phyloP scores from a whole-genome alignment of 768 basidiomycete species.

The Lactarius hatsudake region DNA sequence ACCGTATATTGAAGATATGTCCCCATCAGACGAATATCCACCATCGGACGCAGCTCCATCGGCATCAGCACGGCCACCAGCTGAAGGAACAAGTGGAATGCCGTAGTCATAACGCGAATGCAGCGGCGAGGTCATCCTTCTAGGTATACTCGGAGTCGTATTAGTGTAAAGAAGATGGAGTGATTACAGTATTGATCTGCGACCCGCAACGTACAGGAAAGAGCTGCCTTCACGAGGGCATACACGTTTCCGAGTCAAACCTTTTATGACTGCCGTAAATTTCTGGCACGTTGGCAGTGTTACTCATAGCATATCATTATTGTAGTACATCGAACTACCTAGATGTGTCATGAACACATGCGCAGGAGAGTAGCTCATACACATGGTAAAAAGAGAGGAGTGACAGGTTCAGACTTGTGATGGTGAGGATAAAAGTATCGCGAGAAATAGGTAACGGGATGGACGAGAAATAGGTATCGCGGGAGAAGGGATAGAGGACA shows the following conservation, averaged over 20 bases:
- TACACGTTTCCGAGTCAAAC: neutral
- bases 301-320: conserved; percentile 4
- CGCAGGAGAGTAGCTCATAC: neutral
- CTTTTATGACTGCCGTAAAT: neutral
- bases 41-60: neutral
- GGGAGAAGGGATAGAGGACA: conserved; percentile 5
- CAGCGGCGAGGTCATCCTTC: neutral
- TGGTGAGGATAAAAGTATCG: conserved; percentile 12
- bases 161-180: neutral
- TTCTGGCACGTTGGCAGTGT: neutral
- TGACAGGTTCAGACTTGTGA: neutral
- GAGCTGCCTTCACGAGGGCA: neutral
- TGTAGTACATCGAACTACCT: conserved; percentile 13
- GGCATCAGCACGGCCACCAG: neutral
- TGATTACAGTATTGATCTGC: neutral
- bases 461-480: conserved; percentile 17
- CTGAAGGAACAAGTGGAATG: neutral
- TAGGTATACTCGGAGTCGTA: neutral
- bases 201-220: too few species aligned
- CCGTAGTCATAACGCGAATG: neutral
- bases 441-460: neutral
- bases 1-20: neutral
- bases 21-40: neutral
- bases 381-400: neutral
- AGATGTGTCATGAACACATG: conserved; percentile 1